Conservation (phyloP, 1,139 yeast species). For the Saccharomyces pastorianus region DNA sequence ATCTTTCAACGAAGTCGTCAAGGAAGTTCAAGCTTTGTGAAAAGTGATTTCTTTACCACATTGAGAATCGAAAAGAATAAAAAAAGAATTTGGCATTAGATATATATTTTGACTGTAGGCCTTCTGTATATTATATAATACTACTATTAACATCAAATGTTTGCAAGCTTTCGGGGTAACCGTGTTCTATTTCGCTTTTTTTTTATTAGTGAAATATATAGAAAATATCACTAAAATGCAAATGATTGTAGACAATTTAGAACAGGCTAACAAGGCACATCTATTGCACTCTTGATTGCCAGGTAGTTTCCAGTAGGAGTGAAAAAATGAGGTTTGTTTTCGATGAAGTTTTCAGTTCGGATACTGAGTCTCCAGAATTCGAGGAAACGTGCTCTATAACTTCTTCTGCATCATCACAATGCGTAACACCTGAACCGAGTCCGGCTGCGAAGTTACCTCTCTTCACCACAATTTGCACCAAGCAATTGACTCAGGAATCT, state of each 20-base stretch:
- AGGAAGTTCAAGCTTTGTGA: conserved; percentile 52
- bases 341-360: conserved; percentile 12
- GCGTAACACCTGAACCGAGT: conserved; percentile 9
- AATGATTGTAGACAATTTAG: too few relatives aligned
- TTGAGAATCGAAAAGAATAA: background rate
- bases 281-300: too few relatives aligned
- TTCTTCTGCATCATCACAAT: conserved; percentile 1
- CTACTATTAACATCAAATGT: background rate
- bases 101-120: background rate
- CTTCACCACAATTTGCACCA: background rate
- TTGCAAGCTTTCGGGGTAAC: background rate
- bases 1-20: conserved; percentile 84
- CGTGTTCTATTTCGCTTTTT: background rate
- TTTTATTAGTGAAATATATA: too few relatives aligned
- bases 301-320: too few relatives aligned
- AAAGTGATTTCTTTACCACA: background rate
- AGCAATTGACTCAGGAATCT: background rate
- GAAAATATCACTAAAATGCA: too few relatives aligned
- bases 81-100: background rate
- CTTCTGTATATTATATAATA: background rate
- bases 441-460: background rate
- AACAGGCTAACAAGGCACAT: too few relatives aligned
- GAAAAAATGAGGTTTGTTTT: conserved; percentile 14
- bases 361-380: conserved; percentile 8
- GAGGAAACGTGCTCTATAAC: conserved; percentile 5